Evolutionary conservation across 441 rosid genomes (phyloP).

Genomic region (Brassica balearica): DNA sequence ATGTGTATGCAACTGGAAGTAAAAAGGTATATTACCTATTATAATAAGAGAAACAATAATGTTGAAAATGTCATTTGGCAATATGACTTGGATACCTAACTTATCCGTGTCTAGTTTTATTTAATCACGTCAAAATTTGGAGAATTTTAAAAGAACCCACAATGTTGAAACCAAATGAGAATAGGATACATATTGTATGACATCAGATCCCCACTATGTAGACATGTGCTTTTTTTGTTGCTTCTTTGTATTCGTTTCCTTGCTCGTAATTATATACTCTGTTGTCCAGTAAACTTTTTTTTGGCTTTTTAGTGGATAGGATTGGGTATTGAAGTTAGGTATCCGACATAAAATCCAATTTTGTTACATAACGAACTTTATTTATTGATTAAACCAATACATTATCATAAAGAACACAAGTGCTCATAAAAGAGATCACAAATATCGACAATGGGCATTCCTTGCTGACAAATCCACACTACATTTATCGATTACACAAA

Average conservation of each 20-base stretch:
- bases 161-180: conserved; percentile 11
- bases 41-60: background rate
- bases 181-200: conserved; percentile 6
- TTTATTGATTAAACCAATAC: background rate
- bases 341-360: conserved; percentile 15
- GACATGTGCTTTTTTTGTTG: conserved; percentile 2
- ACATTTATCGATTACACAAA: background rate
- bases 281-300: background rate
- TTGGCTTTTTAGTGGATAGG: conserved; percentile 3
- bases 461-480: background rate
- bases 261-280: conserved; percentile 13
- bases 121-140: background rate
- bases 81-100: conserved; percentile 28
- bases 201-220: conserved; percentile 12
- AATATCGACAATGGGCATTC: background rate
- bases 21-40: background rate
- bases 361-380: background rate
- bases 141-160: conserved; percentile 20
- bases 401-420: background rate
- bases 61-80: conserved; percentile 4
- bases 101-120: conserved; percentile 1
- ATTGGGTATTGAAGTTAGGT: background rate
- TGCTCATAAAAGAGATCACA: background rate
- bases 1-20: background rate
- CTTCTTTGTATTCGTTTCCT: conserved; percentile 5